Conservation (phyloP, 2,329 filamentous ascomycete genomes). For the Endoconidiophora laricicola region DNA sequence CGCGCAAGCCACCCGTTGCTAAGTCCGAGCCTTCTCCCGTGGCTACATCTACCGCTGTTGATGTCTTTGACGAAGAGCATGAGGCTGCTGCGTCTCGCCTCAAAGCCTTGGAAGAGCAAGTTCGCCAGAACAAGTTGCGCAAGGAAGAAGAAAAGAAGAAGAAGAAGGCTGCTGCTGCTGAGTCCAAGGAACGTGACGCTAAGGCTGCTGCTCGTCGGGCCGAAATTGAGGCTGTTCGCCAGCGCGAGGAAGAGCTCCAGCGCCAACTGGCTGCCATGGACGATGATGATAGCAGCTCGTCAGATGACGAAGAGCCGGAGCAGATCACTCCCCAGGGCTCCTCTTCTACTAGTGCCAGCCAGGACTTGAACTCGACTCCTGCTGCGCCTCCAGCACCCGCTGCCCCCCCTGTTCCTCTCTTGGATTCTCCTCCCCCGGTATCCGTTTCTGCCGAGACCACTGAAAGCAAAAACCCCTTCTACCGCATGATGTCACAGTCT, state of each 20-base stretch:
- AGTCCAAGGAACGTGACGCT: conserved; percentile 75
- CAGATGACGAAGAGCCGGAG: conserved; percentile 61
- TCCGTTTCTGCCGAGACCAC: conserved; percentile 40
- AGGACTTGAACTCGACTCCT: conserved; percentile 22
- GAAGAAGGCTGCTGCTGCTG: conserved; percentile 74
- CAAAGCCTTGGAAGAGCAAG: conserved; percentile 82
- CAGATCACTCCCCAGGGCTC: conserved; percentile 49
- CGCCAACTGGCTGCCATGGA: conserved; percentile 63
- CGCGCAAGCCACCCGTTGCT: conserved; percentile 45
- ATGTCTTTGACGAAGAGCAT: conserved; percentile 63
- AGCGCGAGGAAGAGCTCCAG: conserved; percentile 78
- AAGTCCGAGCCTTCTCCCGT: conserved; percentile 42
- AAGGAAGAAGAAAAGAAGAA: conserved; percentile 91
- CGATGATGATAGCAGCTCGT: conserved; percentile 58
- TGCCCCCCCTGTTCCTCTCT: conserved; percentile 30
- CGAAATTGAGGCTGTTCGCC: conserved; percentile 80
- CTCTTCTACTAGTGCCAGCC: conserved; percentile 36
- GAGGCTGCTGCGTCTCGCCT: conserved; percentile 69
- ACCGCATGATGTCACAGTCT: conserved; percentile 66
- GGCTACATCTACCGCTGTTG: conserved; percentile 22
- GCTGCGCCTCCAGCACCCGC: conserved; percentile 26
- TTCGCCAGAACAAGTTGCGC: conserved; percentile 81
- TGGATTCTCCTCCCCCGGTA: conserved; percentile 29
- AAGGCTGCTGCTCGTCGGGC: conserved; percentile 71
- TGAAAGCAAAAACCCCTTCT: conserved; percentile 90